A percentile compares a stretch with the other conserved stretches of the same genome.
Evolutionary conservation across 306 rosid species (phyloP).

Genomic region (Quercus berberidifolia): DNA sequence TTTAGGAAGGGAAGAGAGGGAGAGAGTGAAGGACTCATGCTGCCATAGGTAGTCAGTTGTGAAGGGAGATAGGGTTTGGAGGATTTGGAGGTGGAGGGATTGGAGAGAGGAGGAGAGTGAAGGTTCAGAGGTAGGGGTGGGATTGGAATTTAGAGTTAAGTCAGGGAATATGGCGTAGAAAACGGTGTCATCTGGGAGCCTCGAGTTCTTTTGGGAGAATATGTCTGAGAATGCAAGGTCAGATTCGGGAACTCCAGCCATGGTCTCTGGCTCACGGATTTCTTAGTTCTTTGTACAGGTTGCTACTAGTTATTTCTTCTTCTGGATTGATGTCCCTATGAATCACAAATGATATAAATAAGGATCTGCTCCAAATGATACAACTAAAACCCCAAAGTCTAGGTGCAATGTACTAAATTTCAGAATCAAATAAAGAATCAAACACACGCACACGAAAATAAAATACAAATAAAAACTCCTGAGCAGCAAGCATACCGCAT

Average conservation of each 20-base stretch:
- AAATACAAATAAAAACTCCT: too few relatives aligned
- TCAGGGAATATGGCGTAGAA: slow-evolving; percentile 77
- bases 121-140: not conserved
- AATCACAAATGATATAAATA: too few relatives aligned
- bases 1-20: slow-evolving; percentile 42
- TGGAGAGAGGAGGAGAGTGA: slow-evolving; percentile 45
- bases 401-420: too few relatives aligned
- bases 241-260: slow-evolving; percentile 9
- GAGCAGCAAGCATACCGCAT: too few relatives aligned
- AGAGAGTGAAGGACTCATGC: slow-evolving; percentile 77
- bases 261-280: not conserved
- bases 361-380: too few relatives aligned
- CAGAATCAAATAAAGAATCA: too few relatives aligned
- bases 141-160: slow-evolving; percentile 17
- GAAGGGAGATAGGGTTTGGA: slow-evolving; percentile 49
- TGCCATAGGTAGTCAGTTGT: slow-evolving; percentile 79
- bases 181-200: slow-evolving; percentile 75
- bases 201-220: slow-evolving; percentile 31
- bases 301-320: too few relatives aligned
- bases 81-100: slow-evolving; percentile 76
- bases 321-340: too few relatives aligned
- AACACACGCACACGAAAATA: too few relatives aligned
- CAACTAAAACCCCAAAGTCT: too few relatives aligned
- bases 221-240: slow-evolving; percentile 8
- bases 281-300: too few relatives aligned